Evolutionary conservation across 768 basidiomycete genomes (phyloP).

Genomic region (Mycena sanguinolenta): DNA sequence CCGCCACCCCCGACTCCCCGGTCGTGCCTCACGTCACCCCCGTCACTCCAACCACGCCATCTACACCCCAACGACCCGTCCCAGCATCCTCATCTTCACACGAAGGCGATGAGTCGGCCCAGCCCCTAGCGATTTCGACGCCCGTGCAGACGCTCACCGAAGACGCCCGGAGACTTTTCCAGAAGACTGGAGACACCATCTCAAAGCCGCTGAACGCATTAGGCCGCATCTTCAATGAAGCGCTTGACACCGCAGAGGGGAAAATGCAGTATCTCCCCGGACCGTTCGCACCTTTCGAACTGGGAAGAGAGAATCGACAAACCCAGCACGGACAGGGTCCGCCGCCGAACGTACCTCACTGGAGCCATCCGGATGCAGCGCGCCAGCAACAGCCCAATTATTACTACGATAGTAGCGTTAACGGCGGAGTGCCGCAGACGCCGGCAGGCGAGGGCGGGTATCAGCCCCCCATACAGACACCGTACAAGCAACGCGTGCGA

Average conservation of each 20-base stretch:
- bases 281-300: slow-evolving; percentile 77
- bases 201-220: slow-evolving; percentile 93
- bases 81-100: slow-evolving; percentile 59
- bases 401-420: slow-evolving; percentile 34
- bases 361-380: slow-evolving; percentile 55
- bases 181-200: slow-evolving; percentile 91
- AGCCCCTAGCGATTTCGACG: slow-evolving; percentile 76
- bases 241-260: slow-evolving; percentile 79
- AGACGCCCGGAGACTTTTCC: slow-evolving; percentile 86
- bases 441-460: slow-evolving; percentile 52
- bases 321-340: slow-evolving; percentile 6
- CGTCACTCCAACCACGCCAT: slow-evolving; percentile 42
- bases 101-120: slow-evolving; percentile 91
- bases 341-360: slow-evolving; percentile 51
- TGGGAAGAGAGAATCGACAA: slow-evolving; percentile 63
- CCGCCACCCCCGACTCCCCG: slow-evolving; percentile 47
- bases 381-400: slow-evolving; percentile 41
- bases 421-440: slow-evolving; percentile 55
- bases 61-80: slow-evolving; percentile 51
- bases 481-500: slow-evolving; percentile 82
- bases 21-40: slow-evolving; percentile 26
- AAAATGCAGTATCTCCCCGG: slow-evolving; percentile 75
- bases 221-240: slow-evolving; percentile 88
- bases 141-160: slow-evolving; percentile 68
- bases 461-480: slow-evolving; percentile 65